phyloP scores from a whole-genome alignment of 1,284 basidiomycete genomes.

The Naganishia sp. region DNA sequence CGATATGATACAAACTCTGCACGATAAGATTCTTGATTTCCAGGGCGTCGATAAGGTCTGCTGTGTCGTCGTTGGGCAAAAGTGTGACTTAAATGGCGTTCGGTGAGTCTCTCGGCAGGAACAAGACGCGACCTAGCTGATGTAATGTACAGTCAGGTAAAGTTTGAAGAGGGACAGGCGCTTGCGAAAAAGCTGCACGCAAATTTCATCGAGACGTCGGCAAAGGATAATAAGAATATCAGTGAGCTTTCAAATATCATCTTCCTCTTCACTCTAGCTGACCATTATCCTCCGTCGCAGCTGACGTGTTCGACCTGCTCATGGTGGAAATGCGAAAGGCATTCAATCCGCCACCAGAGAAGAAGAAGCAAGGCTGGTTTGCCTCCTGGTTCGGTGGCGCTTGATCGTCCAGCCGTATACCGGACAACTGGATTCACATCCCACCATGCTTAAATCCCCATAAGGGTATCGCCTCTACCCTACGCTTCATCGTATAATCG shows the following conservation, averaged over 20 bases:
- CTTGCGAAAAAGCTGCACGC: constrained; percentile 73
- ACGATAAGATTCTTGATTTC: constrained; percentile 97
- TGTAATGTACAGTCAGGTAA: constrained; percentile 66
- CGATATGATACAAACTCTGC: constrained; percentile 92
- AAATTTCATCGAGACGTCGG: constrained; percentile 84
- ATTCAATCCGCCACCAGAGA: constrained; percentile 52
- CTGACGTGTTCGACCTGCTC: constrained; percentile 83
- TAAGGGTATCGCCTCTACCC: not conserved
- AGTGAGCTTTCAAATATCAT: constrained; percentile 58
- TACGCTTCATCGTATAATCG: not conserved
- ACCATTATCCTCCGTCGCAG: constrained; percentile 55
- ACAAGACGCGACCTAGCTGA: constrained; percentile 30
- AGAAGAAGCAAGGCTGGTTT: constrained; percentile 39
- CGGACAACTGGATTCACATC: too few species aligned
- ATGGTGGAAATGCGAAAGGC: constrained; percentile 70
- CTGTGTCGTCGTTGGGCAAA: constrained; percentile 95
- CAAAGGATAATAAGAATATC: constrained; percentile 85
- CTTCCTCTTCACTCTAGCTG: not conserved
- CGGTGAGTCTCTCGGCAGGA: constrained; percentile 55
- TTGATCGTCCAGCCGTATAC: not conserved
- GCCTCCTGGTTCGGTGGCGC: constrained; percentile 25
- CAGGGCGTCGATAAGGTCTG: constrained; percentile 86
- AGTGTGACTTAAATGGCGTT: constrained; percentile 76
- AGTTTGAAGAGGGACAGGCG: constrained; percentile 69
- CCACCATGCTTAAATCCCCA: too few species aligned